Evolutionary conservation across 257 asterid genomes (phyloP).

Genomic region (Penstemon davidsonii): DNA sequence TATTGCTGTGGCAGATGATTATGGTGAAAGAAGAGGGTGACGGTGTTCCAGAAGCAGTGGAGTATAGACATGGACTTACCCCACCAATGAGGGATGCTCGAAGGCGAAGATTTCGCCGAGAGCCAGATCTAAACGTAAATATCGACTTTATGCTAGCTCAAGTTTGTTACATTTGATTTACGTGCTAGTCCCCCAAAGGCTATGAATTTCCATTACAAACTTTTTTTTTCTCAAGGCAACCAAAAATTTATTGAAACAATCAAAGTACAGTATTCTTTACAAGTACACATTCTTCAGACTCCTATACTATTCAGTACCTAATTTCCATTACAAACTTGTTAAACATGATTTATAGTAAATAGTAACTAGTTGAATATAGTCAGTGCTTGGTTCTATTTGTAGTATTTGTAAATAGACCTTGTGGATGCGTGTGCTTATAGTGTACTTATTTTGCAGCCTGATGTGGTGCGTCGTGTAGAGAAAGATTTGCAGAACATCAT

Average conservation of each 20-base stretch:
- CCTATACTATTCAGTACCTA: no score
- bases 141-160: background rate
- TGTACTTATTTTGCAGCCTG: conserved; percentile 70
- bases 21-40: conserved; percentile 57
- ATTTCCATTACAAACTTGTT: conserved; percentile 4
- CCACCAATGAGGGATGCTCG: conserved; percentile 98
- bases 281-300: no score
- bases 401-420: background rate
- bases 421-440: conserved; percentile 6
- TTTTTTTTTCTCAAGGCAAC: background rate
- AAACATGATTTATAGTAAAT: background rate
- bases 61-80: conserved; percentile 71
- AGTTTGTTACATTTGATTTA: conserved; percentile 11
- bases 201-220: background rate
- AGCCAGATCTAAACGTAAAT: conserved; percentile 83
- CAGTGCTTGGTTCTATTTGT: conserved; percentile 14
- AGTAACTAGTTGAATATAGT: conserved; percentile 5
- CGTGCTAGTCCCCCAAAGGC: background rate
- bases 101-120: conserved; percentile 91
- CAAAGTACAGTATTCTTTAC: no score
- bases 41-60: conserved; percentile 46
- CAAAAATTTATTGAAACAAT: no score
- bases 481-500: conserved; percentile 89
- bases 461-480: conserved; percentile 91
- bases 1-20: conserved; percentile 43